Conservation (phyloP, 441 rosid genomes). For the Kokia cookei region DNA sequence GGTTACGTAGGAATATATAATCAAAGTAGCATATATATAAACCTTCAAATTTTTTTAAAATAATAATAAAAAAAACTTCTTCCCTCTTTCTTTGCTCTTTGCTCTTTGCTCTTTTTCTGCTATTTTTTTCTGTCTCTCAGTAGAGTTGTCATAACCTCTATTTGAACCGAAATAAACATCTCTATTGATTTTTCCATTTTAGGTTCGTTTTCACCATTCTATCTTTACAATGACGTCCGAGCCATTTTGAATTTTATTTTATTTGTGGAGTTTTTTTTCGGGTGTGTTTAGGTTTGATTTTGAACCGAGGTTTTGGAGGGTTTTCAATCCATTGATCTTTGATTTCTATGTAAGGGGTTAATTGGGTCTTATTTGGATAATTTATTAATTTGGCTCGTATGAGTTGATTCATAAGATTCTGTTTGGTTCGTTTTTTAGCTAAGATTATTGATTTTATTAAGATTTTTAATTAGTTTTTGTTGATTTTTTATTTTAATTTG, state of each 20-base stretch:
- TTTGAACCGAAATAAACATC: neutral
- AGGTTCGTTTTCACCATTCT: conserved; percentile 40
- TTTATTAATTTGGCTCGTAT: neutral
- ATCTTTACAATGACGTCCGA: conserved; percentile 21
- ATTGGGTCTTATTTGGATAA: conserved; percentile 7
- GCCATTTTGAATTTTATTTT: neutral
- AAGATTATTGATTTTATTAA: conserved; percentile 4
- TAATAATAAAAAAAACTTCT: neutral
- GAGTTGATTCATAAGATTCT: neutral
- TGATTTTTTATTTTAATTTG: conserved; percentile 5
- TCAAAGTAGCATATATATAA: too few species aligned
- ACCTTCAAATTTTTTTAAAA: neutral
- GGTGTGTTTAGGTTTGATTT: conserved; percentile 19
- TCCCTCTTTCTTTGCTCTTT: conserved; percentile 8
- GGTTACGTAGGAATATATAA: too few species aligned
- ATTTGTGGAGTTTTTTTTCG: conserved; percentile 3
- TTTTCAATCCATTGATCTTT: conserved; percentile 22
- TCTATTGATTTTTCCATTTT: conserved; percentile 13
- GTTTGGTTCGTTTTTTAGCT: conserved; percentile 1
- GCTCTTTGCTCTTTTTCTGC: conserved; percentile 14
- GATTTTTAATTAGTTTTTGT: conserved; percentile 14
- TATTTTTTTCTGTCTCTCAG: conserved; percentile 25
- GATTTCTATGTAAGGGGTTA: neutral
- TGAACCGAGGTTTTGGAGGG: conserved; percentile 29
- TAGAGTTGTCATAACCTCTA: conserved; percentile 29